phyloP scores from a whole-genome alignment of 73 alveolate genomes.

The Tetrahymena thermophila region DNA sequence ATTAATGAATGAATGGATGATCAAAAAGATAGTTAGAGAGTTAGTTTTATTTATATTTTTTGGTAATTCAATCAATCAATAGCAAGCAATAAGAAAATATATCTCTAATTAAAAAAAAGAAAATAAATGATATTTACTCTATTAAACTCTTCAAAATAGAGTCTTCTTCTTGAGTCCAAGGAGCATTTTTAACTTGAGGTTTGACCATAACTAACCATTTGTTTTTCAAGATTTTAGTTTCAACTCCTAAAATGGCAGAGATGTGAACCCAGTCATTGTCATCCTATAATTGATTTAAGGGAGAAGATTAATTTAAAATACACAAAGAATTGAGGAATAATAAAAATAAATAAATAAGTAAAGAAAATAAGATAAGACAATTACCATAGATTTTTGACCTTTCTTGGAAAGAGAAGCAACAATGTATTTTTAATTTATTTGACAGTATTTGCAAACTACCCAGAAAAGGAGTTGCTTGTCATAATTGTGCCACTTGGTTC shows the following conservation, averaged over 20 bases:
- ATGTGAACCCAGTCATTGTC: neutral
- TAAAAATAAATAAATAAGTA: too few species aligned
- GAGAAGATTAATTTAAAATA: neutral
- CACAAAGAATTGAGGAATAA: neutral
- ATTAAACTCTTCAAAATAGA: neutral
- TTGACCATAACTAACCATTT: neutral
- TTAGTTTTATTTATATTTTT: too few species aligned
- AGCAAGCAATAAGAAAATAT: neutral
- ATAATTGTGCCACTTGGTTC: neutral
- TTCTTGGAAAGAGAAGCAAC: neutral
- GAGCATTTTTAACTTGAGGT: neutral
- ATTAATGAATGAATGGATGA: neutral
- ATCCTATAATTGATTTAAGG: neutral
- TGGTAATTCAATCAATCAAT: neutral
- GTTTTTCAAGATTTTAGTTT: neutral
- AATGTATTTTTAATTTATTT: neutral
- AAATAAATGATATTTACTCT: neutral
- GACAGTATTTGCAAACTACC: neutral
- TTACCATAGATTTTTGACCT: neutral
- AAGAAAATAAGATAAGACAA: neutral
- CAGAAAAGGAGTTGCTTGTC: slow-evolving; percentile 2
- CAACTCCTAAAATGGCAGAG: neutral
- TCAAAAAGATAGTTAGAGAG: neutral
- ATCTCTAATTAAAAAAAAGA: neutral
- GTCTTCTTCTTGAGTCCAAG: neutral